Base-by-base conservation (phyloP, 257 asterid genomes). In the Nicotiana paniculata region DNA sequence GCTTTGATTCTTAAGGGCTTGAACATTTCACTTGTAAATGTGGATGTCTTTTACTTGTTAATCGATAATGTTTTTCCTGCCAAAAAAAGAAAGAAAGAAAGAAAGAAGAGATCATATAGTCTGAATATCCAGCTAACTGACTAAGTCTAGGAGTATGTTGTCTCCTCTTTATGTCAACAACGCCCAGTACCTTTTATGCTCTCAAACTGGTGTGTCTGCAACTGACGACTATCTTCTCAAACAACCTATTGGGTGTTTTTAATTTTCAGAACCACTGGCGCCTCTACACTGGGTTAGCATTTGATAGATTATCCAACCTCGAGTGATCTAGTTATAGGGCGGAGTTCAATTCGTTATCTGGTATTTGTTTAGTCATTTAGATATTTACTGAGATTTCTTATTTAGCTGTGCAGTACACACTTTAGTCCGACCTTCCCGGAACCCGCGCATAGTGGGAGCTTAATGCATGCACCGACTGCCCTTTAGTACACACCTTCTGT, bases 21-120 rank as follows among this genome's bases (percentile, higher is more conserved):
- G 39, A 59, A 37, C 43, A 13, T 74, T 74, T 74, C 35, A 74
- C 79, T 48, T 74, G 79, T 74, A 74, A 48, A 74, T 74, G 39
- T 13, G 17, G 15, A 24, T 3, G n/a, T 7, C 62, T 48, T 74
- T 70, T 57, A 26, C 51, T 74, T 26, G 43, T 13, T 1, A 43
- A 37, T 55, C 54, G 4, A 12, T 70, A 43, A 6, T 13, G 6
- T 13, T 48, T 74, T 48, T 46, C 79, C 24, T 74, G 39, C 78
- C 46, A 72, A 12, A 11, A 4, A 3, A 12, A 12, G 5, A 4
- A 3, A 12, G 1, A 1, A 35, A 51, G 57, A 51, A 54, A 55
- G n/a, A 68, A 2, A 39, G 8, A 39, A 69, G 1, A 39, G 8
- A 39, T 26, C 57, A 13, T 24, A 7, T 21, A 11, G 35, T 26